Conservation (phyloP, 2,329 filamentous ascomycete species). For the Pseudocercospora musae region DNA sequence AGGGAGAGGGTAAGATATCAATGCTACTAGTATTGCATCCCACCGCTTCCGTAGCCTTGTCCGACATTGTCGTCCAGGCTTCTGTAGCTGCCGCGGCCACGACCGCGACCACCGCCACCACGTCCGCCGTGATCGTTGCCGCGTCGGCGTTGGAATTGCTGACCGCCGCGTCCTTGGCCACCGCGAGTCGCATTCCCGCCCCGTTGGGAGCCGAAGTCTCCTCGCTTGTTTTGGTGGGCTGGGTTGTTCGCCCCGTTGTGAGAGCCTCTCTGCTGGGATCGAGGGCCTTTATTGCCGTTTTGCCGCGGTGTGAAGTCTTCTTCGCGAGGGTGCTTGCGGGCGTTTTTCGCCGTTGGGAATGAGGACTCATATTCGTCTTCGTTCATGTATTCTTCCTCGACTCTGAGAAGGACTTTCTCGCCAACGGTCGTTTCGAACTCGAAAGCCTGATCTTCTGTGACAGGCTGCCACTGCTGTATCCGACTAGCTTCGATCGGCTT, state of each 20-base stretch:
- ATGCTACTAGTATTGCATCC: conserved; percentile 36
- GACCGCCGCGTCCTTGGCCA: conserved; percentile 29
- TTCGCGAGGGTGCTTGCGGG: conserved; percentile 60
- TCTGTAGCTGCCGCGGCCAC: conserved; percentile 37
- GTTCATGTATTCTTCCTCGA: conserved; percentile 66
- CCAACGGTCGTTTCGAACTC: conserved; percentile 79
- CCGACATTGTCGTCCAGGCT: conserved; percentile 44
- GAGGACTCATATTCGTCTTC: conserved; percentile 64
- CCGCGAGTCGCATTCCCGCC: conserved; percentile 37
- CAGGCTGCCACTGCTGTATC: conserved; percentile 5
- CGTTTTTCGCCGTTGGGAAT: conserved; percentile 58
- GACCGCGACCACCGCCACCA: conserved; percentile 23
- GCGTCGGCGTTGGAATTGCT: conserved; percentile 38
- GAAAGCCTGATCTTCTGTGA: conserved; percentile 63
- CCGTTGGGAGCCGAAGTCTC: conserved; percentile 27
- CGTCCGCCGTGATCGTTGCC: conserved; percentile 19
- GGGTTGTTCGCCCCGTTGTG: conserved; percentile 32
- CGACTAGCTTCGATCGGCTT: conserved; percentile 62
- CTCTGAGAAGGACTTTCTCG: conserved; percentile 78
- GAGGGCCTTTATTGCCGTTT: conserved; percentile 25
- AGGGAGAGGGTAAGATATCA: conserved; percentile 1
- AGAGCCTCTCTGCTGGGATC: conserved; percentile 31
- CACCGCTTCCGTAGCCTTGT: conserved; percentile 33
- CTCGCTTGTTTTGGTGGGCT: conserved; percentile 23
- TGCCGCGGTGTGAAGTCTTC: conserved; percentile 44